phyloP scores from a whole-genome alignment of 2,329 filamentous ascomycete species.

The Aspergillus thermomutatus region DNA sequence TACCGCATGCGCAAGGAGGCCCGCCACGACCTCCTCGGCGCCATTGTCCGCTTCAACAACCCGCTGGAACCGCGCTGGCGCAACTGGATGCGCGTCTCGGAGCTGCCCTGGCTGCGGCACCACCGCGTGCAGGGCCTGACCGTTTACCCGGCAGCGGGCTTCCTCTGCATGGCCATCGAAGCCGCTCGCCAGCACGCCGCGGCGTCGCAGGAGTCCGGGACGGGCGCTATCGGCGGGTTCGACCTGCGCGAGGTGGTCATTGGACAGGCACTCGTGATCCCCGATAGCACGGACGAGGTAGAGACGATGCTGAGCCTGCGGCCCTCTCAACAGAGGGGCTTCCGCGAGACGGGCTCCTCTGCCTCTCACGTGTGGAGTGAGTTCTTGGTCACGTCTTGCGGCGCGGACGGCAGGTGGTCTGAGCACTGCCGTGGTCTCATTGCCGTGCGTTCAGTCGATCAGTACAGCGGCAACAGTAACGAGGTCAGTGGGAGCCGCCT shows the following conservation, averaged over 20 bases:
- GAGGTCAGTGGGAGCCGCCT: not conserved
- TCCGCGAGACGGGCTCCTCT: not conserved
- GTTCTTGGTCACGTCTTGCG: slow-evolving; percentile 13
- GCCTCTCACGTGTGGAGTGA: slow-evolving; percentile 1
- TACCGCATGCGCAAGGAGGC: slow-evolving; percentile 9
- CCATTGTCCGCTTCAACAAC: slow-evolving; percentile 6
- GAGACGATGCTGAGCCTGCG: slow-evolving; percentile 4
- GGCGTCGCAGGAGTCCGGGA: too few species aligned
- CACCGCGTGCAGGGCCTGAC: slow-evolving; percentile 28
- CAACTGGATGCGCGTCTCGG: slow-evolving; percentile 36
- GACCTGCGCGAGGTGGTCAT: slow-evolving; percentile 13
- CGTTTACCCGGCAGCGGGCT: slow-evolving; percentile 13
- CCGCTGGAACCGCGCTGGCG: slow-evolving; percentile 36
- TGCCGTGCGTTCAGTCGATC: slow-evolving; percentile 5
- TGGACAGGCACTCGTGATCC: slow-evolving; percentile 8
- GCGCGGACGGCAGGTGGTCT: slow-evolving; percentile 7
- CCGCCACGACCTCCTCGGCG: slow-evolving; percentile 18
- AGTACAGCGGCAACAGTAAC: not conserved
- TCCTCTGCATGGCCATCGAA: slow-evolving; percentile 9
- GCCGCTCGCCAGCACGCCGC: slow-evolving; percentile 1
- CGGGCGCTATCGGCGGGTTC: not conserved
- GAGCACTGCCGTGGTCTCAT: slow-evolving; percentile 19
- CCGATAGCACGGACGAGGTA: slow-evolving; percentile 1
- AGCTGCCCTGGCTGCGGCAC: slow-evolving; percentile 41
- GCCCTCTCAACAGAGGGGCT: not conserved